Percentiles rank a stretch among this genome's conserved stretches.
Evolutionary conservation across 257 asterid genomes (phyloP).

Genomic region (Solanum medicagineum): DNA sequence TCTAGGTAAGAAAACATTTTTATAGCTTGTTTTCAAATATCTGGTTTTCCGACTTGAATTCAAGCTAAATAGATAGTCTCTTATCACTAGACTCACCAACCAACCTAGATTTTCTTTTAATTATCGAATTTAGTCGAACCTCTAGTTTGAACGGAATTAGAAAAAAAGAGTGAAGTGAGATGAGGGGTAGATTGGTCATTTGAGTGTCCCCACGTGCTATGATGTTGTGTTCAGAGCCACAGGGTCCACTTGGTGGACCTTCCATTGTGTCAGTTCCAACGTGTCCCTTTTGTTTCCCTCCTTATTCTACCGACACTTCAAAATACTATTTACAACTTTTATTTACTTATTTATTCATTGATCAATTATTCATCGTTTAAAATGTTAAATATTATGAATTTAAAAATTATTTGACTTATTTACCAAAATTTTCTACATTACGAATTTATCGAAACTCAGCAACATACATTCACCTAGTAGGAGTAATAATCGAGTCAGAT

Average conservation of each 20-base stretch:
- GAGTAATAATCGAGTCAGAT: not conserved
- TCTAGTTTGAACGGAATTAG: too few species aligned
- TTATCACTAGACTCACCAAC: too few species aligned
- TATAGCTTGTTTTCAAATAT: fast-evolving
- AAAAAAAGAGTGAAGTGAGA: too few species aligned
- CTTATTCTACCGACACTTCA: conserved; percentile 30
- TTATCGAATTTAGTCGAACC: not conserved
- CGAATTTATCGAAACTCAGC: not conserved
- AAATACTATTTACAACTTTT: conserved; percentile 1
- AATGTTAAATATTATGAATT: not conserved
- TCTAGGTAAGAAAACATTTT: too few species aligned
- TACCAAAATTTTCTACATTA: not conserved
- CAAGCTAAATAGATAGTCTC: too few species aligned
- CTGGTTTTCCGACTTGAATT: too few species aligned
- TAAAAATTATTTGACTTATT: not conserved
- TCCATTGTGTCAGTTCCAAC: not conserved
- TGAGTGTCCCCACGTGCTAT: conserved; percentile 16
- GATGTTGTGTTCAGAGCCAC: conserved; percentile 19
- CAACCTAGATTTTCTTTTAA: too few species aligned
- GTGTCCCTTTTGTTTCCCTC: not conserved
- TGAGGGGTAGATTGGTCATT: conserved; percentile 14
- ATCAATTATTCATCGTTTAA: not conserved
- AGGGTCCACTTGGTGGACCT: conserved; percentile 1
- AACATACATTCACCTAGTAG: too few species aligned
- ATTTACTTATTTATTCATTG: too few species aligned